A percentile compares a stretch with the other conserved stretches of the same genome.
phyloP scores from a whole-genome alignment of 2,329 filamentous ascomycete species.

The Aspergillus sp. region DNA sequence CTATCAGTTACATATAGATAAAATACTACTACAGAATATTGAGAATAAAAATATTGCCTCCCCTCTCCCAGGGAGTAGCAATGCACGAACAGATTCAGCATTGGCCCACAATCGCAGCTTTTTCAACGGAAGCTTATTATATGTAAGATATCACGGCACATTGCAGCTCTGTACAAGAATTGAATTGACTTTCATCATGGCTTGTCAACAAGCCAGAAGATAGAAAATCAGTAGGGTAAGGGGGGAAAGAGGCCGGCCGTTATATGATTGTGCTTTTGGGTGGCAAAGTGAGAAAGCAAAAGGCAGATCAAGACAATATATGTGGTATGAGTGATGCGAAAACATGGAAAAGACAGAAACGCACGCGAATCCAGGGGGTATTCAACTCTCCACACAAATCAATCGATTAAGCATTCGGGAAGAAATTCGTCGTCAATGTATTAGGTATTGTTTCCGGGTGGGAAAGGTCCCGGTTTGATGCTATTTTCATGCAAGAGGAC shows the following conservation, averaged over 20 bases:
- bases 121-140: not conserved
- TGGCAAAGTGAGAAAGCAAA: not conserved
- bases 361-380: constrained; percentile 3
- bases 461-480: not conserved
- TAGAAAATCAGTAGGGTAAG: not conserved
- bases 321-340: not conserved
- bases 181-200: not conserved
- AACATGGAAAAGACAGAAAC: not conserved
- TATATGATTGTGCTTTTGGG: not conserved
- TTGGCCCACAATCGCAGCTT: not conserved
- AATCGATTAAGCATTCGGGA: not conserved
- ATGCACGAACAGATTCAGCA: not conserved
- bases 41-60: not conserved
- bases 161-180: not conserved
- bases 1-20: not conserved
- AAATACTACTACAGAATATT: too few relatives aligned
- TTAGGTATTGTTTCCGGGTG: not conserved
- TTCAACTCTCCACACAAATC: constrained; percentile 5
- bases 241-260: not conserved
- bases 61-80: not conserved
- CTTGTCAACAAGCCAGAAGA: not conserved
- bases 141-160: not conserved
- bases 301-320: not conserved
- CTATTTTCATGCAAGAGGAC: constrained; percentile 47
- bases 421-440: not conserved